These are phyloP conservation scores for Ophiostoma triangulosporum DNA, from an alignment of 2,329 filamentous ascomycete genomes.

Conservation along the genomic window DNA sequence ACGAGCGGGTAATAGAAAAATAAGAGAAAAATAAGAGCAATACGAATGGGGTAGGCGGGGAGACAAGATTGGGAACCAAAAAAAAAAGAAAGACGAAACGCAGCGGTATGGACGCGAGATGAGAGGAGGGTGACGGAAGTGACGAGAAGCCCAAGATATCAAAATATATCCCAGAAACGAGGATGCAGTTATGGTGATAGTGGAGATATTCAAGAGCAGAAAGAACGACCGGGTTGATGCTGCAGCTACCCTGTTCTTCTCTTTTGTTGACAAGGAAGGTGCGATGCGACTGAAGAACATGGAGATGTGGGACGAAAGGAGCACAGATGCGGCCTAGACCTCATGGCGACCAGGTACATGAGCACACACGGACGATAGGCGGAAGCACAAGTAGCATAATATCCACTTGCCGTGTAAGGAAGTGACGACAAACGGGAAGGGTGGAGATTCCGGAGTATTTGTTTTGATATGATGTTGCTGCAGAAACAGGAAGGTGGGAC, in stretches of 20 bases:
- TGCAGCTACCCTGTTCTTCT: neutral
- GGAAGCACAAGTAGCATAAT: neutral
- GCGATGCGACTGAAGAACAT: neutral
- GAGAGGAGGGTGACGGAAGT: neutral
- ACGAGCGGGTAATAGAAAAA: neutral
- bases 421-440: neutral
- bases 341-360: neutral
- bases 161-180: too few relatives aligned
- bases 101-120: neutral
- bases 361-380: neutral
- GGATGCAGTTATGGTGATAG: too few relatives aligned
- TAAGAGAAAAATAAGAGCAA: neutral
- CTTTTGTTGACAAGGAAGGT: neutral
- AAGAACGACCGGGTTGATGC: neutral
- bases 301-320: neutral
- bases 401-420: neutral
- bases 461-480: slow-evolving; percentile 8
- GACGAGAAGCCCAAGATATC: too few relatives aligned
- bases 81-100: neutral
- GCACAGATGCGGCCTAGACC: neutral
- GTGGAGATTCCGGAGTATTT: neutral
- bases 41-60: neutral
- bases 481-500: neutral
- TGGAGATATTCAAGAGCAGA: neutral
- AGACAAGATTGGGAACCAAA: neutral